Evolutionary conservation across 1,284 basidiomycete species (phyloP), one percentile per base, ranked within the genome.

Genomic region (Heterobasidion annosum): DNA sequence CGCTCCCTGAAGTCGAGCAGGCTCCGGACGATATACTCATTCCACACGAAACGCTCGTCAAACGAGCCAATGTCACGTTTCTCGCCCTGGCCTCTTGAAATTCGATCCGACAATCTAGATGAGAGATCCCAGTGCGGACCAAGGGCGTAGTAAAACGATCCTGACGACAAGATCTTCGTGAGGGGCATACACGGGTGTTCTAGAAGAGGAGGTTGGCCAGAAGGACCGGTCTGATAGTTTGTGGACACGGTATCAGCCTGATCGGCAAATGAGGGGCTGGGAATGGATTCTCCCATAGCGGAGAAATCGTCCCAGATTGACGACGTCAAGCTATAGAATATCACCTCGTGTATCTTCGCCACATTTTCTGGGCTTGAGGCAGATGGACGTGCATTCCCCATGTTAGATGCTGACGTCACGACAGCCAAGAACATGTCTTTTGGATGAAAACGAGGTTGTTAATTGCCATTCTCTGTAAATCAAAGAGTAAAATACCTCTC

Each of bases 171-270:
- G 51, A 98, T 94, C 69, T 97, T 98, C 51, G 85, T 89, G 62
- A 99, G 79, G 0, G 93, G 88, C 51, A 82, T 70, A 66, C 93
- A 97, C 2, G 97, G 96, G 65, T 98, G 93, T 64, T 97, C 93
- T 63, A 87, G 85, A 12, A 85, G 70, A 10, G 73, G 65, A 50
- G 71, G 69, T 42, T 71, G 63, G 13, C 76, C 67, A 19, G 70
- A 62, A 2, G 62, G 40, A 25, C 57, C 63, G 55, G 73, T 71
- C 43, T 69, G 58, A 61, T 81, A 82, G 40, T 68, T 63, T 42
- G 86, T 82, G 45, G 69, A 56, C 15, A 72, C 59, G 33, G 58
- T 52, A 60, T 85, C 83, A 16, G 71, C 62, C 56, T 71, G 69
- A 54, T 86, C 83, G 10, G 61, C 58, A 52, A 62, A 67, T 16